Evolutionary conservation across 2,329 filamentous ascomycete genomes (phyloP).

Genomic region (Talaromyces sp.): DNA sequence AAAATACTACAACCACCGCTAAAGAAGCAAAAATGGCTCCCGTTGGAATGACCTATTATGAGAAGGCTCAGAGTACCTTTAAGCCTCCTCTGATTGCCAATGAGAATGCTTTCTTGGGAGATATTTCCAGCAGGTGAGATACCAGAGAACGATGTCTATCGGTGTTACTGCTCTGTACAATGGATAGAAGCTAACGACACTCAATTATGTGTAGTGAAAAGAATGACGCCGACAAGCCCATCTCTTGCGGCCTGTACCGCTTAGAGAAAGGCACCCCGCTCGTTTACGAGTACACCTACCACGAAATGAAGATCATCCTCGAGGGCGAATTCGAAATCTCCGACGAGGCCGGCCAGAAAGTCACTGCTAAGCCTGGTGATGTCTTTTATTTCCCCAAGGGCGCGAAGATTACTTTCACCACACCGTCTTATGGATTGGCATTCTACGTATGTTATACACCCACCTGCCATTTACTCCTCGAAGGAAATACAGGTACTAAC

Average conservation of each 20-base stretch:
- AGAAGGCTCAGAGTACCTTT: slow-evolving; percentile 58
- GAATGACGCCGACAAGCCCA: slow-evolving; percentile 56
- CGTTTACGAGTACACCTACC: slow-evolving; percentile 66
- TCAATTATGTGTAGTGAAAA: slow-evolving; percentile 44
- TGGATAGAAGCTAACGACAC: neutral
- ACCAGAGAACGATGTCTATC: neutral
- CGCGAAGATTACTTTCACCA: slow-evolving; percentile 63
- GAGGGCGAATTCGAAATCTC: slow-evolving; percentile 64
- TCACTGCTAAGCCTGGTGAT: slow-evolving; percentile 60
- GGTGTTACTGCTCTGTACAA: neutral
- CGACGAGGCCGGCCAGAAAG: slow-evolving; percentile 60
- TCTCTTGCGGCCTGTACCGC: slow-evolving; percentile 64
- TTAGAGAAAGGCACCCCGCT: slow-evolving; percentile 65
- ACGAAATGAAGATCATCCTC: slow-evolving; percentile 72
- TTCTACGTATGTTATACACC: slow-evolving; percentile 48
- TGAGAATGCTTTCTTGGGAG: slow-evolving; percentile 65
- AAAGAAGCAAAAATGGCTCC: slow-evolving; percentile 18
- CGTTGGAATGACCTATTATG: slow-evolving; percentile 49
- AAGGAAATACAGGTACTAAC: neutral
- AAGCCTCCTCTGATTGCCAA: slow-evolving; percentile 65
- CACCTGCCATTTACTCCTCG: neutral
- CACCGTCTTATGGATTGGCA: slow-evolving; percentile 58
- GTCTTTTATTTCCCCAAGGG: slow-evolving; percentile 69
- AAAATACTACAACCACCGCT: neutral
- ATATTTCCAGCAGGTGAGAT: slow-evolving; percentile 54